These are phyloP conservation scores for Chalaropsis thielavioides DNA, from an alignment of 2,329 filamentous ascomycete species.

Conservation along the genomic window DNA sequence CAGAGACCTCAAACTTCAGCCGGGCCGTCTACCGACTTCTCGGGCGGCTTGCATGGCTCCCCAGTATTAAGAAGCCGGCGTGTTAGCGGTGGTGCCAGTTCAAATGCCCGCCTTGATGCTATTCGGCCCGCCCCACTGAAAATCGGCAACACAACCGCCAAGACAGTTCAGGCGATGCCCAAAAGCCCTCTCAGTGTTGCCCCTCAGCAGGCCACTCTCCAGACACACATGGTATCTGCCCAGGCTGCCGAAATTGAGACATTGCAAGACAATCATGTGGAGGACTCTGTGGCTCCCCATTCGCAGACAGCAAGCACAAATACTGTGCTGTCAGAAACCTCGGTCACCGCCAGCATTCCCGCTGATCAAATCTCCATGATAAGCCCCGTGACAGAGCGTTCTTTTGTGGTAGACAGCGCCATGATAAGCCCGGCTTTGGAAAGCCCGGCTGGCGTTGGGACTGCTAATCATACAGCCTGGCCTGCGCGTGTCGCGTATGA, in stretches of 20 bases:
- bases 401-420: background rate
- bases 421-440: background rate
- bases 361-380: background rate
- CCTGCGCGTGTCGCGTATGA: constrained; percentile 10
- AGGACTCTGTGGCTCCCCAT: background rate
- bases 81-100: background rate
- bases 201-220: constrained; percentile 6
- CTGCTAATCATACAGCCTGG: constrained; percentile 8
- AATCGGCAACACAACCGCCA: background rate
- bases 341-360: background rate
- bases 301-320: background rate
- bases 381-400: background rate
- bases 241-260: background rate
- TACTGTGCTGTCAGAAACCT: background rate
- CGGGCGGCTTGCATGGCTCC: background rate
- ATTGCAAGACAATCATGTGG: background rate
- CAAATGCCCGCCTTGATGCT: constrained; percentile 7
- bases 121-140: constrained; percentile 12
- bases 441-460: background rate
- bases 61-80: background rate
- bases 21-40: constrained; percentile 1
- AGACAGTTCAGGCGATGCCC: constrained; percentile 8
- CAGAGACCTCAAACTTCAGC: constrained; percentile 15
- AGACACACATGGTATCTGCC: constrained; percentile 1
- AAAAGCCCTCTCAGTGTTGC: constrained; percentile 13